These are phyloP conservation scores for Sclerotinia spermophila DNA, from an alignment of 2,329 filamentous ascomycete genomes.

Conservation along the genomic window DNA sequence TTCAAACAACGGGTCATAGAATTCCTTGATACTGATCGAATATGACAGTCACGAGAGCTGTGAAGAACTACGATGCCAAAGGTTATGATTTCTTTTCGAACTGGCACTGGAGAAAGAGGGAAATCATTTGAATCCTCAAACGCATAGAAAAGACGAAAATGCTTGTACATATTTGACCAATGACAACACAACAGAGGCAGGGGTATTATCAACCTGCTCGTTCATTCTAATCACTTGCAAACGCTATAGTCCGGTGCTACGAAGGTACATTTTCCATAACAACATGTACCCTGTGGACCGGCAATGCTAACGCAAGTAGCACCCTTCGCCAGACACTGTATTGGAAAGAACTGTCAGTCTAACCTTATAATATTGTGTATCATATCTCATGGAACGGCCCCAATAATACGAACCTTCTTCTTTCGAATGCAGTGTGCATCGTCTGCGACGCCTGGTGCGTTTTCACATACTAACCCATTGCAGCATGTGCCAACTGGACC, in stretches of 20 bases:
- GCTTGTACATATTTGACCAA: background rate
- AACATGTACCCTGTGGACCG: background rate
- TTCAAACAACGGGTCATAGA: background rate
- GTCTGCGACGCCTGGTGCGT: background rate
- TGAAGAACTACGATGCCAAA: background rate
- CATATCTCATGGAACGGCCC: background rate
- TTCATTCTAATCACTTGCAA: background rate
- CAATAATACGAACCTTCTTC: background rate
- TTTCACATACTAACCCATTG: background rate
- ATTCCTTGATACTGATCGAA: background rate
- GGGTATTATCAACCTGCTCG: too few species aligned
- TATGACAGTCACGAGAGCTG: background rate
- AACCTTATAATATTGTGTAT: too few species aligned
- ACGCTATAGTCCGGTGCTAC: slow-evolving; percentile 6
- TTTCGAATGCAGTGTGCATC: slow-evolving; percentile 14
- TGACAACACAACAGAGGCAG: background rate
- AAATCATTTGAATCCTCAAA: background rate
- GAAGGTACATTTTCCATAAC: slow-evolving; percentile 3
- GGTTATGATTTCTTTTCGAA: background rate
- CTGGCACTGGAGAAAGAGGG: background rate
- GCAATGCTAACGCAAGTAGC: slow-evolving; percentile 5
- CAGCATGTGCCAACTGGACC: slow-evolving; percentile 13
- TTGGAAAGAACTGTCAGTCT: background rate
- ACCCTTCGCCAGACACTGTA: slow-evolving; percentile 2
- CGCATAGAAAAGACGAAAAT: too few species aligned